phyloP scores from a whole-genome alignment of 805 yeast genomes.

The Yarrowia alimentaria region DNA sequence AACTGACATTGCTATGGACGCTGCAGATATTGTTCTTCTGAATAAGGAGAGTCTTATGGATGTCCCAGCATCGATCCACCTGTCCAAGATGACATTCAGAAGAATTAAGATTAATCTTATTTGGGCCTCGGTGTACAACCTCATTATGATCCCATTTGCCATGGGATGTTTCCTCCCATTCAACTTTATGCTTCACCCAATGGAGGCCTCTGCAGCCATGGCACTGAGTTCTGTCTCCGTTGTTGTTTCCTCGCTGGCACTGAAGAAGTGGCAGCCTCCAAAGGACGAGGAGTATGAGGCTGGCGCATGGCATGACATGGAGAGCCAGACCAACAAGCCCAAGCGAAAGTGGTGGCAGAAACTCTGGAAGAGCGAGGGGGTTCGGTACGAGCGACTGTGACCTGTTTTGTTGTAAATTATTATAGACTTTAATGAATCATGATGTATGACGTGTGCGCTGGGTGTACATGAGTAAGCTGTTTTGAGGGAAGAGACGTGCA shows the following conservation, averaged over 20 bases:
- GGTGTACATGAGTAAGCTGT: too few species aligned
- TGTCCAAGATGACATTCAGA: slow-evolving; percentile 65
- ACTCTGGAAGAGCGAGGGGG: slow-evolving; percentile 20
- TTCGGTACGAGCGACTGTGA: slow-evolving; percentile 18
- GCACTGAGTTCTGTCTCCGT: slow-evolving; percentile 90
- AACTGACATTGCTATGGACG: slow-evolving; percentile 92
- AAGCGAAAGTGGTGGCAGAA: slow-evolving; percentile 17
- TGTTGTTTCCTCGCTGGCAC: slow-evolving; percentile 69
- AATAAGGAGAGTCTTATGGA: slow-evolving; percentile 40
- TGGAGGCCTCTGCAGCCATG: slow-evolving; percentile 92
- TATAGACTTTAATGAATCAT: slow-evolving; percentile 23
- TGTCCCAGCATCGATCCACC: slow-evolving; percentile 55
- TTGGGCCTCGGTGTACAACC: slow-evolving; percentile 82
- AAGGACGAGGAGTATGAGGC: not conserved
- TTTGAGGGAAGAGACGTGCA: too few species aligned
- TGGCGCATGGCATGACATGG: slow-evolving; percentile 5
- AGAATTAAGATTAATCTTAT: slow-evolving; percentile 79
- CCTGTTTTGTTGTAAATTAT: slow-evolving; percentile 17
- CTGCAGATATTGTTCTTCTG: slow-evolving; percentile 84
- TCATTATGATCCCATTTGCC: slow-evolving; percentile 89
- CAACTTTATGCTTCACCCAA: slow-evolving; percentile 72
- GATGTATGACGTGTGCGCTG: not conserved
- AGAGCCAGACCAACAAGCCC: slow-evolving; percentile 19
- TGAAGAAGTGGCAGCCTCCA: slow-evolving; percentile 54
- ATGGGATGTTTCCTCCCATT: slow-evolving; percentile 87